Evolutionary conservation across 2,329 filamentous ascomycete species (phyloP).

Genomic region (Fusarium odoratissimum): DNA sequence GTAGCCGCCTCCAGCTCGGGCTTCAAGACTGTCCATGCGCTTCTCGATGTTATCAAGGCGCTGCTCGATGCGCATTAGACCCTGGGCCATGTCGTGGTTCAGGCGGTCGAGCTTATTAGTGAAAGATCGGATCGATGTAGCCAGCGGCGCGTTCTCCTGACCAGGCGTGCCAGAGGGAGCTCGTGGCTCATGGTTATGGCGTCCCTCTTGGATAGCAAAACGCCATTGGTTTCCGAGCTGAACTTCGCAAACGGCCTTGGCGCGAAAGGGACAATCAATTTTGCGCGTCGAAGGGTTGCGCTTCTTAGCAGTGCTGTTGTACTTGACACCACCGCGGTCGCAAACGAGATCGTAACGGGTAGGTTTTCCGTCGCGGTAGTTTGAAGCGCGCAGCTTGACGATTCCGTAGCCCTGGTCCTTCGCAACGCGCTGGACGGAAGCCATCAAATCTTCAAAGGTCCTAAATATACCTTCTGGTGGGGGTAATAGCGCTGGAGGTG

Average conservation of each 20-base stretch:
- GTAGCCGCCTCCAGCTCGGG: conserved; percentile 53
- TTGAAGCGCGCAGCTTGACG: conserved; percentile 71
- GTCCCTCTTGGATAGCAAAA: conserved; percentile 69
- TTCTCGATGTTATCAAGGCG: conserved; percentile 65
- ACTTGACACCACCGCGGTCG: conserved; percentile 72
- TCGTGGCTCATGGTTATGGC: conserved; percentile 71
- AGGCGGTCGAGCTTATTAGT: conserved; percentile 71
- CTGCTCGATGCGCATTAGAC: conserved; percentile 62
- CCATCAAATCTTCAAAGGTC: conserved; percentile 69
- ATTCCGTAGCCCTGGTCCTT: conserved; percentile 73
- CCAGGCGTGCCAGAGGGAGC: conserved; percentile 64
- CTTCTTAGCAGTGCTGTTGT: conserved; percentile 73
- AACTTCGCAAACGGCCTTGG: conserved; percentile 73
- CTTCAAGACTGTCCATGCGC: conserved; percentile 66
- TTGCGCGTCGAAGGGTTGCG: conserved; percentile 72
- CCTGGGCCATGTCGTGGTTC: conserved; percentile 66
- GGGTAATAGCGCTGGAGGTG: conserved; percentile 61
- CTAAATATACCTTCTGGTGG: conserved; percentile 71
- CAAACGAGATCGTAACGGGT: conserved; percentile 73
- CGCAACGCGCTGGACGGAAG: conserved; percentile 67
- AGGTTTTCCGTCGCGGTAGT: conserved; percentile 72
- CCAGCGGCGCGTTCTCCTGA: conserved; percentile 68
- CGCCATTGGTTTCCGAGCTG: conserved; percentile 72
- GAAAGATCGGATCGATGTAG: conserved; percentile 67
- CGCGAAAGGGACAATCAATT: conserved; percentile 72